Base-by-base conservation (phyloP, 352 stramenopile species). In the Globisporangium radiosum region DNA sequence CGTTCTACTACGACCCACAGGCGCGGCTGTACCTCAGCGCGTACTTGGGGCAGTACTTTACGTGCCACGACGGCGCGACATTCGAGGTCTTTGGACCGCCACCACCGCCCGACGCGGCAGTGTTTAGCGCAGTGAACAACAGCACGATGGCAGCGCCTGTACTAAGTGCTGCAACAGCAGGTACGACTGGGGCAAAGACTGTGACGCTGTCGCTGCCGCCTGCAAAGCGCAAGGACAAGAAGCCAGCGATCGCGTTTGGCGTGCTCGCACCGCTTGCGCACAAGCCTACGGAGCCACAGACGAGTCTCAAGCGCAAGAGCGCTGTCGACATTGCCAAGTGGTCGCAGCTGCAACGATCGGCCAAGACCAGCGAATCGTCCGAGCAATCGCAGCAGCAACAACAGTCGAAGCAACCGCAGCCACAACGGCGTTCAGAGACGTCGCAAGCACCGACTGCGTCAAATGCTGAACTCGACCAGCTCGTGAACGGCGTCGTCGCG, bases 281-380 rank as follows among this genome's bases (percentile, higher is more conserved):
- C 5, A 50, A 50, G 10, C 15, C 45, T 5, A 50, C 15, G 17
- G 45, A 14, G 13, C 33, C 54, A 43, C 75, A 48, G 33, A 58
- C 54, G 10, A 72, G 76, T 19, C 56, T 84, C 40, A 90, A 90
- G 56, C 81, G 82, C 50, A 93, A 91, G 57, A 88, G 71, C 55
- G 79, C 78, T n/a, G 54, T 75, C 17, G 78, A 94, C 58, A 94
- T 92, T 45, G 85, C 83, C 7, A 92, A 91, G 61, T 94, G 83
- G 85, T 91, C 83, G 1, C 83, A 88, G 40, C 66, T 76, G 4
- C 80, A 90, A 48, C 56, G 55, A 1, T 61, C 72, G 38, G 53
- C 63, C 6, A 75, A 66, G 17, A 7, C n/a, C 14, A 65, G 67
- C 10, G 47, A 66, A 9, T 66, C 68, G 48, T 37, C 25, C 25